Evolutionary conservation across 257 asterid species (phyloP), one percentile per base, ranked within the genome.

Genomic region (Ilex aquifolium): DNA sequence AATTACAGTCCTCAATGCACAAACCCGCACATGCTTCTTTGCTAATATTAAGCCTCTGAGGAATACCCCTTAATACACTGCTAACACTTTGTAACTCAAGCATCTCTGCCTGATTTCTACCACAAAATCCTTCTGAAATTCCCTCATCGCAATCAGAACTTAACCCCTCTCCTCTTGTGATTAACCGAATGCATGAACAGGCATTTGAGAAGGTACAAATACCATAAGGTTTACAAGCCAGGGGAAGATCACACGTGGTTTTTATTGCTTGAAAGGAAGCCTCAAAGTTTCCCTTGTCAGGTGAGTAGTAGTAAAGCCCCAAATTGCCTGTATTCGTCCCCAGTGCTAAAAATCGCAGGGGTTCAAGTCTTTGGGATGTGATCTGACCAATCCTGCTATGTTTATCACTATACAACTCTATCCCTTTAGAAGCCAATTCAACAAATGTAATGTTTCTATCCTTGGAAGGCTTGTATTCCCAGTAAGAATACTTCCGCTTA

Each of bases 221-320:
- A 5, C 85, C 94, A 5, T 82, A 82, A 0, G 91, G 78, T 49
- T 74, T 65, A 60, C 98, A 91, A 0, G 91, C 79, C 74, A 91
- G 60, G 1, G 96, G 98, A 55, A 84, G 92, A 66, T 91, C 91
- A 63, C 96, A 91, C 4, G 85, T 79, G 11, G 27, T 57, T 59
- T 78, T 79, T 14, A 86, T 57, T 10, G 96, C 94, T 57, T 76
- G 73, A 61, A 76, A 91, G 9, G 94, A 85, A 56, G 84, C 74
- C 53, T 84, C 85, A 52, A 86, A 88, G 39, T 72, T 72, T 1
- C 65, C 72, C 0, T 75, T 72, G 29, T 68, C 79, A 5, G 62
- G 54, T 0, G 96, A 81, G 74, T 86, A 91, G 60, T 74, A 79
- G 56, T 86, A 91, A n/a, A 88, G 69, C 15, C 84, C 80, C 16